These are phyloP conservation scores for Leccinum ochraceum DNA, from an alignment of 768 basidiomycete genomes.

Conservation along the genomic window DNA sequence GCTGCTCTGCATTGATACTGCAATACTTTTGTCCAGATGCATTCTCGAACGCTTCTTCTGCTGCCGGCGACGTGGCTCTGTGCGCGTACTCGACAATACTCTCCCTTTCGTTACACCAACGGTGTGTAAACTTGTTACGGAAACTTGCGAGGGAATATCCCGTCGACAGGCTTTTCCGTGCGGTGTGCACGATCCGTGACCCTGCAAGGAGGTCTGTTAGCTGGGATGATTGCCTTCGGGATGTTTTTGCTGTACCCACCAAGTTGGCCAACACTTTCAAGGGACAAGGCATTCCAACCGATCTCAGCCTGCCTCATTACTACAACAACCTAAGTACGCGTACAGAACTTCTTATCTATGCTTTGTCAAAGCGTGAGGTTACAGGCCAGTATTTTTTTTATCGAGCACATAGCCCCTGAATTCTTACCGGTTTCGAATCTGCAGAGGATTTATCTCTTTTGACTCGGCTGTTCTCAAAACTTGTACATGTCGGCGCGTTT, in stretches of 20 bases:
- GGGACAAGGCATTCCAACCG: conserved; percentile 43
- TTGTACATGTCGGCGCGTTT: conserved; percentile 68
- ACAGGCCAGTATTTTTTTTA: conserved; percentile 42
- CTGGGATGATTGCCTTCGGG: conserved; percentile 81
- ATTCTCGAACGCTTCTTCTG: conserved; percentile 50
- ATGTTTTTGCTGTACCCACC: conserved; percentile 64
- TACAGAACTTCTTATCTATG: conserved; percentile 50
- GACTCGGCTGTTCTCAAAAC: conserved; percentile 59
- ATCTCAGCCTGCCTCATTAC: conserved; percentile 58
- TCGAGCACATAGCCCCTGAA: conserved; percentile 6
- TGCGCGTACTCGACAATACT: conserved; percentile 68
- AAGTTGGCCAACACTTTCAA: conserved; percentile 75
- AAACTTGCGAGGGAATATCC: conserved; percentile 64
- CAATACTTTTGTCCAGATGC: conserved; percentile 76
- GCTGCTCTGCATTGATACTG: conserved; percentile 47
- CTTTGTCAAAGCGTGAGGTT: conserved; percentile 38
- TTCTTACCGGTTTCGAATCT: conserved; percentile 30
- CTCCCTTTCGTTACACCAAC: conserved; percentile 46
- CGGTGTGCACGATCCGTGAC: conserved; percentile 41
- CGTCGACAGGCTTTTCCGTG: conserved; percentile 63
- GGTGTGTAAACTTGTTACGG: conserved; percentile 53
- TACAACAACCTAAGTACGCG: conserved; percentile 53
- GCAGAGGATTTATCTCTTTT: conserved; percentile 40
- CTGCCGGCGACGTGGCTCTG: conserved; percentile 54
- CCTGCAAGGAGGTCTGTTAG: conserved; percentile 33